Conservation (phyloP, 2,329 filamentous ascomycete species). For the Neonectria punicea region DNA sequence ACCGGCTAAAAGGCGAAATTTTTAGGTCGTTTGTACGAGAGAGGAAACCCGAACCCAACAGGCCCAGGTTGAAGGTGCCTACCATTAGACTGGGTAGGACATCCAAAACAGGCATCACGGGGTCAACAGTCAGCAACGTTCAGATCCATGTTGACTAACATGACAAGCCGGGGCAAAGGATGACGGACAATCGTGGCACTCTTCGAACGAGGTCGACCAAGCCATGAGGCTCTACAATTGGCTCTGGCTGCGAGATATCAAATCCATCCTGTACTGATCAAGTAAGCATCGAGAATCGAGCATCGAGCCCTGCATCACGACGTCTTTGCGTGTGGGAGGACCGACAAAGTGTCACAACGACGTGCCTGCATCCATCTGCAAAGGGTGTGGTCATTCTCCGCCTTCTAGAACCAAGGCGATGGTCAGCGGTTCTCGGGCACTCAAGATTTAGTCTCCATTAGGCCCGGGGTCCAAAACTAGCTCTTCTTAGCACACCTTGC, state of each 20-base stretch:
- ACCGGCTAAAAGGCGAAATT: neutral
- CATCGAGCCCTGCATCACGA: constrained; percentile 1
- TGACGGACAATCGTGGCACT: constrained; percentile 3
- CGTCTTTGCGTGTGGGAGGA: neutral
- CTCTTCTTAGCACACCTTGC: neutral
- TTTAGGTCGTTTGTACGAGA: constrained; percentile 15
- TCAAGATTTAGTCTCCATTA: neutral
- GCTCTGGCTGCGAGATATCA: neutral
- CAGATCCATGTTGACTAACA: constrained; percentile 2
- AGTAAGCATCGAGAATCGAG: neutral
- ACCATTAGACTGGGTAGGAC: neutral
- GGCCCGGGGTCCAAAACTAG: neutral
- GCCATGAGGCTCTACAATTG: constrained; percentile 33
- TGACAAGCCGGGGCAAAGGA: constrained; percentile 7
- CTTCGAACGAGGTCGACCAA: constrained; percentile 7
- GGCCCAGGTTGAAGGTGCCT: neutral
- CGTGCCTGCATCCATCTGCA: constrained; percentile 5
- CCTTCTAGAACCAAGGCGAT: constrained; percentile 11
- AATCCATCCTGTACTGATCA: no score
- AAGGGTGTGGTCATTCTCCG: constrained; percentile 12
- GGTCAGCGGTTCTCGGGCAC: constrained; percentile 8
- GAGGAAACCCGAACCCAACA: constrained; percentile 12
- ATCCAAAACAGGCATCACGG: neutral
- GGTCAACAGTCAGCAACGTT: constrained; percentile 4
- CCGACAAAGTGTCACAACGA: neutral